Evolutionary conservation across 306 rosid genomes (phyloP), one percentile per base, ranked within the genome.

Genomic region (Dryas drummondii): DNA sequence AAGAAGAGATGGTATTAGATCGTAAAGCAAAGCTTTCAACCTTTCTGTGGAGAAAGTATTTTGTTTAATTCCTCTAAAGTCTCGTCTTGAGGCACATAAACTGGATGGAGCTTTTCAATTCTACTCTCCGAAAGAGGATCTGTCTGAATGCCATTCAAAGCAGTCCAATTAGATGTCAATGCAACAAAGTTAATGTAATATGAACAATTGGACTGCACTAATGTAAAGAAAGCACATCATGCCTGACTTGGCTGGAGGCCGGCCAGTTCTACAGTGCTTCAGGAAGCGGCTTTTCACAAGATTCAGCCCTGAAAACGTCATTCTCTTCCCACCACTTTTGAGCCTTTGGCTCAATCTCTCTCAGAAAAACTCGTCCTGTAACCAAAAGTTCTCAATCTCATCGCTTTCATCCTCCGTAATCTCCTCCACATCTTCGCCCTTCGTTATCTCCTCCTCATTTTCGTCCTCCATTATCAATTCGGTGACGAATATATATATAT

Each of bases 71-170:
- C 97, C 65, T 90, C 97, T 74, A 94, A 94, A 67, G 96, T 87
- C 84, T 94, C 97, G 75, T 91, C 97, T 10, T 97, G 85, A 4
- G 98, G 98, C 71, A 94, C 98, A 64, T 91, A 94, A 6, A 94
- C 90, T 16, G 98, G 97, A 73, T 87, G 90, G 26, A 97, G 98
- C 91, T 94, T 94, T 47, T 94, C 97, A 26, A 94, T 82, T 86
- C 98, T 90, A 56, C 82, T 90, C 89, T 94, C 98, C 44, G 79
- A 62, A 47, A 59, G 80, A 40, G 86, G 87, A 88, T 91, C 98
- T 94, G 66, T 83, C 81, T 53, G 32, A 77, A 68, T 58, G 22
- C 62, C 85, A 75, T 72, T 59, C 40, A 76, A 51, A 37, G 55
- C 69, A 78, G 59, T 8, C 13, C 77, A 49, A 63, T 83, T 47